phyloP scores from a whole-genome alignment of 2,329 filamentous ascomycete species.

The Myriosclerotinia curreyana region DNA sequence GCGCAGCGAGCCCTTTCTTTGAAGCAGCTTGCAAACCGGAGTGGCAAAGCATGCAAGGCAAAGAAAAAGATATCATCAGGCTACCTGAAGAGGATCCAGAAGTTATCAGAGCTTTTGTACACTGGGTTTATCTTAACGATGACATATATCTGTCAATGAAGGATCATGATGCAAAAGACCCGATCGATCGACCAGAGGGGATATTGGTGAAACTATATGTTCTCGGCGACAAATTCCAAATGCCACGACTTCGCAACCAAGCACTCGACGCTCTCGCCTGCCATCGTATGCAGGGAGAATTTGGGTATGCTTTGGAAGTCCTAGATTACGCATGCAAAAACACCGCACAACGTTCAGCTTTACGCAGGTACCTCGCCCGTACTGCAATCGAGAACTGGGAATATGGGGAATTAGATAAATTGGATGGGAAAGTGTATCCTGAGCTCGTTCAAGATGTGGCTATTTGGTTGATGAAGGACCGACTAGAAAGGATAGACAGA shows the following conservation, averaged over 20 bases:
- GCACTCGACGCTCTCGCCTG: neutral
- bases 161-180: neutral
- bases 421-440: neutral
- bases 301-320: neutral
- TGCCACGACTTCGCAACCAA: neutral
- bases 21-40: conserved; percentile 22
- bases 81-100: conserved; percentile 12
- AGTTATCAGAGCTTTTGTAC: neutral
- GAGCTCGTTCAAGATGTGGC: neutral
- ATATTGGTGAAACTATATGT: neutral
- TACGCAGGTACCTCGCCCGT: neutral
- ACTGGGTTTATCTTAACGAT: neutral
- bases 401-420: neutral
- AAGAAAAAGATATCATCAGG: conserved; percentile 14
- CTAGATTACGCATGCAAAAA: neutral
- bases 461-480: neutral
- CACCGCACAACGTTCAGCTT: neutral
- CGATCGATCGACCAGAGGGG: neutral
- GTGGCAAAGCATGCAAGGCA: conserved; percentile 15
- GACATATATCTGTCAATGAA: neutral
- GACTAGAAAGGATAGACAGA: neutral
- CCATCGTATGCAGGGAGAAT: no score
- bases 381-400: accelerated
- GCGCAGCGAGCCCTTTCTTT: conserved; percentile 23
- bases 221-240: conserved; percentile 1